phyloP scores from a whole-genome alignment of 2,329 filamentous ascomycete species.

The Ascochyta lentis region DNA sequence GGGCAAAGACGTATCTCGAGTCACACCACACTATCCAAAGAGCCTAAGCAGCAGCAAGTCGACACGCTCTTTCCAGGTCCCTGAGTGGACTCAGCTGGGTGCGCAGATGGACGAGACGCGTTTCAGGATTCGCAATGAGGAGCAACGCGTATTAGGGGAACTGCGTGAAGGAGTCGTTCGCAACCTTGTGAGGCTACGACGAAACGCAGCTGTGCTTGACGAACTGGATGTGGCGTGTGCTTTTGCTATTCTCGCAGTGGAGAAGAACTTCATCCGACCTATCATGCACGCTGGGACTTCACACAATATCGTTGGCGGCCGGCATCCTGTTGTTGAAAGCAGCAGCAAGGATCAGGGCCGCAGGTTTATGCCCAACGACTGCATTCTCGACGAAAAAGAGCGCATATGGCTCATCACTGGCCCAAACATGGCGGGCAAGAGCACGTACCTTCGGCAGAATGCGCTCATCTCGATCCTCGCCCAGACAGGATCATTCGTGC shows the following conservation, averaged over 20 bases:
- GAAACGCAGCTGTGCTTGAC: conserved; percentile 89
- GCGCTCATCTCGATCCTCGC: conserved; percentile 93
- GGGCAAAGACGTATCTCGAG: conserved; percentile 68
- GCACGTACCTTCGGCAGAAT: conserved; percentile 93
- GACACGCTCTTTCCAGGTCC: conserved; percentile 82
- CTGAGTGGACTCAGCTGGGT: conserved; percentile 84
- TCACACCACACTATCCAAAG: conserved; percentile 50
- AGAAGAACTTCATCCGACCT: conserved; percentile 77
- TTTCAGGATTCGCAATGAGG: conserved; percentile 80
- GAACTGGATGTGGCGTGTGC: conserved; percentile 90
- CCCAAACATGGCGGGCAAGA: conserved; percentile 99
- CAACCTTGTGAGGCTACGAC: conserved; percentile 83
- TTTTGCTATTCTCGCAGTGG: conserved; percentile 78
- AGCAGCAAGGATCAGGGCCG: conserved; percentile 81
- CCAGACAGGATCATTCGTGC: conserved; percentile 91
- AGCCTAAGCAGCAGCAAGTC: conserved; percentile 80
- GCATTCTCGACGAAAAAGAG: conserved; percentile 78
- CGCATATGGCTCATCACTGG: conserved; percentile 73
- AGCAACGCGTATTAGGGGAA: conserved; percentile 77
- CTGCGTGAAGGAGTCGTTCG: conserved; percentile 78
- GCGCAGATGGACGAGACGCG: conserved; percentile 78
- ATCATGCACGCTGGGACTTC: conserved; percentile 67
- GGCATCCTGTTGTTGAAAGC: conserved; percentile 90
- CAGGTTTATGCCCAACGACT: conserved; percentile 85
- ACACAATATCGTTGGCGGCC: conserved; percentile 82